Base-by-base conservation (phyloP, 1,284 basidiomycete species). In the Puccinia novopanici region DNA sequence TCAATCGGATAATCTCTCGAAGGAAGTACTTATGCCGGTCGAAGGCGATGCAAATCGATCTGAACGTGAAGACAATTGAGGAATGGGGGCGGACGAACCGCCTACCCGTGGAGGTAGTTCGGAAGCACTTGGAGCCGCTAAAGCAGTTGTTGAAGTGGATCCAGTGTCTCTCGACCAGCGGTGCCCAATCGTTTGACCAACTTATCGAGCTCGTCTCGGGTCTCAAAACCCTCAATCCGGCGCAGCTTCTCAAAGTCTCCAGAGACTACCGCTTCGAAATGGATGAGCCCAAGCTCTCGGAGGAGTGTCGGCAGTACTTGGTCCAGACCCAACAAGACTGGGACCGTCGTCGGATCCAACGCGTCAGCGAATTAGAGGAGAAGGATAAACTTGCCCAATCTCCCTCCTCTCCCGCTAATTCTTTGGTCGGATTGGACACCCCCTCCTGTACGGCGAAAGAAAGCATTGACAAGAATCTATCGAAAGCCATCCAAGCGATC, bases 221-320 rank as follows among this genome's bases (percentile, higher is more conserved):
- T 0, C 89, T 98, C 88, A 57, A 90, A 83, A 87, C 89, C 71
- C 89, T 99, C 78, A 98, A 98, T 85, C 96, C 96, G 67, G 87
- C 97, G 0, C 96, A 98, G 89, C 95, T 99, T 91, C 91, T 94
- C 68, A 90, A 93, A 52, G 94, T 94, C 40, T 92, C 95, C 30
- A 90, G 91, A 71, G 95, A 98, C 84, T 99, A 99, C 87, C 92
- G 92, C 83, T 98, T 93, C 85, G 95, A 98, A 87, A 92, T 98
- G 72, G 92, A 92, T 84, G 96, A 99, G 87, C 89, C 90, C 1
- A 89, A 89, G 82, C 97, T 99, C 93, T 92, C 91, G 8, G 94
- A 97, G 34, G 96, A 99, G 85, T 98, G 95, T 84, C 87, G 90
- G 68, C 93, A 97, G 87, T 98, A 98, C 84, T 89, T 99, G 37